Evolutionary conservation across 768 basidiomycete genomes (phyloP), one percentile per base, ranked within the genome.

Genomic region (Lactarius evosmus): DNA sequence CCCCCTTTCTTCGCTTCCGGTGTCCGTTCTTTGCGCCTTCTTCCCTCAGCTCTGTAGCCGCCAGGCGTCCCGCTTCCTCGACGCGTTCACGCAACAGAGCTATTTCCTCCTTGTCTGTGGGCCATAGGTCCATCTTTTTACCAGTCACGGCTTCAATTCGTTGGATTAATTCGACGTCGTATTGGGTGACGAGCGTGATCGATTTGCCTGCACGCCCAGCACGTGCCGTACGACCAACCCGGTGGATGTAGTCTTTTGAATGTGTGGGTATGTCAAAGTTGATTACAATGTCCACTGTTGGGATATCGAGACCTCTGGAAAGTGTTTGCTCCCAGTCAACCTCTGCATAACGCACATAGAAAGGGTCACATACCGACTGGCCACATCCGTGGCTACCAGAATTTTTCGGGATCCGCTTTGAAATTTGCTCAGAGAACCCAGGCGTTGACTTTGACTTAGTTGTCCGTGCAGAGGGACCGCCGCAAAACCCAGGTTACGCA

Each of bases 191-290:
- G 46, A 99, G 83, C n/a, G 95, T 97, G 70, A 99, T 91, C 1
- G 93, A 88, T 78, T 98, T 98, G 50, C 97, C 97, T 1, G 94
- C 86, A 49, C 97, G 85, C n/a, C 97, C 97, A 3, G 97, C 97
- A 72, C 97, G 89, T 7, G 97, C 97, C 34, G 97, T 99, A 61
- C 97, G 86, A 41, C 97, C 97, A 11, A 99, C 97, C 50, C 97
- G 87, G 73, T 99, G 97, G 56, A 99, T 97, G 76, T 99, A 99
- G 74, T 98, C 97, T 78, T 99, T 98, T 17, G 95, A 98, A 74
- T 98, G 93, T 1, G 93, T 93, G 1, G 97, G 97, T 67, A 98
- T 89, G 74, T 97, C 95, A 74, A 93, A 99, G 76, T 99, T 99
- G 76, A 99, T 92, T 62, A 99, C 95, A 38, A 95, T 79, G 72